These are phyloP conservation scores for Raffaelea deltoideospora DNA, from an alignment of 2,329 filamentous ascomycete genomes.

Conservation along the genomic window DNA sequence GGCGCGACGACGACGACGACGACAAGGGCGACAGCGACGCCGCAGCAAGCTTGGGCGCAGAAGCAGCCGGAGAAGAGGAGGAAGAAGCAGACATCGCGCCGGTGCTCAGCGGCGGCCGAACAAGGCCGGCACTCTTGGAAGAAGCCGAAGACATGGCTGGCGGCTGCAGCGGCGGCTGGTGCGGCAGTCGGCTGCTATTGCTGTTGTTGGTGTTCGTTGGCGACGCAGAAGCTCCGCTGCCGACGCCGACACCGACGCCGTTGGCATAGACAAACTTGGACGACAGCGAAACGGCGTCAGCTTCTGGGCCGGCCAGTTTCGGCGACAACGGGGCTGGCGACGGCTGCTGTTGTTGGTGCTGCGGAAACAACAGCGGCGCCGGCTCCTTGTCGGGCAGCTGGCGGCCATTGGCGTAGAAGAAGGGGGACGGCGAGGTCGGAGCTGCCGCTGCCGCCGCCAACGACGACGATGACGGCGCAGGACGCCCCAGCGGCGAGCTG, in stretches of 20 bases:
- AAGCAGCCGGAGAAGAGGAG: not conserved
- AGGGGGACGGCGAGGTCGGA: no score
- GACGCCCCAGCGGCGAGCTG: not conserved
- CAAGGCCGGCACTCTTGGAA: no score
- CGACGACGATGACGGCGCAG: conserved; percentile 3
- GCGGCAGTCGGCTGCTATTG: no score
- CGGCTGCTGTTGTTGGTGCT: not conserved
- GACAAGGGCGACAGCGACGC: no score
- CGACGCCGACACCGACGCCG: conserved; percentile 25
- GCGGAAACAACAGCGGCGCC: conserved; percentile 15
- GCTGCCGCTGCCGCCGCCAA: conserved; percentile 18
- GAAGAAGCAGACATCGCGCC: no score
- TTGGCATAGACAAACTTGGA: conserved; percentile 67
- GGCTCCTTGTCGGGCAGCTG: conserved; percentile 18
- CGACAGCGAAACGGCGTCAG: no score
- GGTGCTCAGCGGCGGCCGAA: not conserved
- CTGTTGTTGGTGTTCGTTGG: no score
- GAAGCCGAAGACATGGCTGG: no score
- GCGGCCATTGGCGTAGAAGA: conserved; percentile 41
- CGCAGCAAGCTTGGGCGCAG: conserved; percentile 9
- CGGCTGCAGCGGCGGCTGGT: no score
- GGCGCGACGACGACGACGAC: no score
- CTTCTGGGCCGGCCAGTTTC: conserved; percentile 5
- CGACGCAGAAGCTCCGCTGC: no score
- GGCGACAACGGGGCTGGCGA: conserved; percentile 3